Conservation (phyloP, 192 early-diverging fungal species). For the Umbelopsis isabellina region DNA sequence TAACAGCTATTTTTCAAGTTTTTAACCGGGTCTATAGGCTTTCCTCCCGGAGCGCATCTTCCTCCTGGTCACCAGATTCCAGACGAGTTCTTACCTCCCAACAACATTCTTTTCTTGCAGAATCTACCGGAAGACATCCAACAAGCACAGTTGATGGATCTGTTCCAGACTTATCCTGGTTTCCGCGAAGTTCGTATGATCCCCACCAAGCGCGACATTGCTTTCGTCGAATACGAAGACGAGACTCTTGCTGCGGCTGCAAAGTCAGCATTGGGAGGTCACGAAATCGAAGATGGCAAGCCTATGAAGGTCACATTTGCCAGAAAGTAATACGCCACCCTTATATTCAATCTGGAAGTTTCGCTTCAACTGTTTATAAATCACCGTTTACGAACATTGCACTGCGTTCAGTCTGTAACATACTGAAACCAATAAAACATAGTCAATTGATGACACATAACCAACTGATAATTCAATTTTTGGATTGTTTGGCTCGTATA, state of each 20-base stretch:
- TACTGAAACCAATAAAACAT: conserved; percentile 1
- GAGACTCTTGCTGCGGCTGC: conserved; percentile 82
- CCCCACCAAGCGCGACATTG: conserved; percentile 87
- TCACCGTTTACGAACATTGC: conserved; percentile 22
- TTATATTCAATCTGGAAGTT: background rate
- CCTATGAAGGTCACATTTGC: conserved; percentile 87
- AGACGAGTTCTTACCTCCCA: conserved; percentile 83
- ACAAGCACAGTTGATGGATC: conserved; percentile 59
- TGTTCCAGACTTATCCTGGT: conserved; percentile 83
- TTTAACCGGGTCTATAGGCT: background rate
- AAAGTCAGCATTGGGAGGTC: conserved; percentile 69
- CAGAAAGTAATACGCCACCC: conserved; percentile 58
- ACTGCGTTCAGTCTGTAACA: conserved; percentile 25
- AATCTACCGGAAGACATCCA: conserved; percentile 76
- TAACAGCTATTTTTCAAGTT: too few relatives aligned
- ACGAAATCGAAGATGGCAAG: conserved; percentile 65
- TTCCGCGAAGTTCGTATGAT: conserved; percentile 97
- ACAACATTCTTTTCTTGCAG: conserved; percentile 94
- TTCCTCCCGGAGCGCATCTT: background rate
- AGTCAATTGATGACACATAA: too few relatives aligned
- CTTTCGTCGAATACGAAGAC: conserved; percentile 96
- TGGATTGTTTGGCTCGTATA: too few relatives aligned
- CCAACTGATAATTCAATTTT: too few relatives aligned
- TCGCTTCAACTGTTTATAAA: conserved; percentile 22
- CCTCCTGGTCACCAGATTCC: conserved; percentile 47